Conservation (phyloP, 345 rosid genomes). For the Eucalyptus erythrocorys region DNA sequence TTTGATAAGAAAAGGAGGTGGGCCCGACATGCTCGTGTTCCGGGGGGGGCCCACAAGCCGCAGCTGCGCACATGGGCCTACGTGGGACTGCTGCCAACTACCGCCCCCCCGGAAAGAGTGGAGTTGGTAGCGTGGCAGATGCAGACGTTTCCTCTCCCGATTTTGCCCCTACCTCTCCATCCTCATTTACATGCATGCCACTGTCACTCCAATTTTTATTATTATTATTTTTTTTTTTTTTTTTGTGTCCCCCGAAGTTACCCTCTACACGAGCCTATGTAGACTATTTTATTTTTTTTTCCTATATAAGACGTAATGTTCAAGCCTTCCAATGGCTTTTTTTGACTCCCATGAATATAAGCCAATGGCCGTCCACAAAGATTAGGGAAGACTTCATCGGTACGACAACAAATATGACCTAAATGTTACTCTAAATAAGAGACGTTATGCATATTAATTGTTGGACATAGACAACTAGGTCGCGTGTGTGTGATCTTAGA, state of each 20-base stretch:
- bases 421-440: neutral
- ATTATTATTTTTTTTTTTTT: neutral
- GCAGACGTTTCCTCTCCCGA: neutral
- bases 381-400: neutral
- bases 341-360: neutral
- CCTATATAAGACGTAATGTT: neutral
- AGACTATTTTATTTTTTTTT: neutral
- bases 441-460: neutral
- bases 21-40: neutral
- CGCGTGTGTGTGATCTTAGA: neutral
- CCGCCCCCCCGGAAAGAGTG: conserved; percentile 1
- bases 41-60: neutral
- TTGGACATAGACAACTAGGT: no score
- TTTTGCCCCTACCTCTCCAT: neutral
- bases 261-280: neutral
- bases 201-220: neutral
- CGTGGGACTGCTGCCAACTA: conserved; percentile 13
- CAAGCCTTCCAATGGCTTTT: neutral
- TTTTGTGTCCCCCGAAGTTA: neutral
- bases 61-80: conserved; percentile 15
- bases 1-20: neutral
- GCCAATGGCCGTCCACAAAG: neutral
- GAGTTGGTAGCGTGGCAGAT: conserved; percentile 9
- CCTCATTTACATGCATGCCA: neutral
- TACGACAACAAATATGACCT: neutral